Evolutionary conservation across 106 monocot species (phyloP).

Genomic region (Dendrobium catenatum): DNA sequence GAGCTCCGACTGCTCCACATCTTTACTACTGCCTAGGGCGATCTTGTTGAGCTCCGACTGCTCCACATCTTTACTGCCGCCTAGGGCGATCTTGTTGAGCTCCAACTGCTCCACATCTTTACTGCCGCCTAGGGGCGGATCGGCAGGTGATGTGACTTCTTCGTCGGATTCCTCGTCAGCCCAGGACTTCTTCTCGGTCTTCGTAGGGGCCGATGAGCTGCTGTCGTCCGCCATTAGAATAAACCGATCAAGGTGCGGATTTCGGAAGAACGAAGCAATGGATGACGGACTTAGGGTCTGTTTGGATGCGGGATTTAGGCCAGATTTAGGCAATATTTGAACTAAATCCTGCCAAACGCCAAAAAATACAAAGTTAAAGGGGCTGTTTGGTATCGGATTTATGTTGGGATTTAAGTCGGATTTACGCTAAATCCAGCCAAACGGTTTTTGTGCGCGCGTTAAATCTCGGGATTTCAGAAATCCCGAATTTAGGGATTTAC

Average conservation of each 20-base stretch:
- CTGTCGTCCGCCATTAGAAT: slow-evolving; percentile 19
- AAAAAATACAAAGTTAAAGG: too few species aligned
- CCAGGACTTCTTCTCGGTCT: slow-evolving; percentile 31
- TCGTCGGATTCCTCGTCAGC: slow-evolving; percentile 37
- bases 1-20: neutral
- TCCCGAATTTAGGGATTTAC: too few species aligned
- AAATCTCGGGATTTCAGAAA: too few species aligned
- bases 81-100: slow-evolving; percentile 12
- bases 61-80: neutral
- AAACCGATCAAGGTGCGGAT: neutral
- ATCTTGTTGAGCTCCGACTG: slow-evolving; percentile 12
- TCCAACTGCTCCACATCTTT: neutral
- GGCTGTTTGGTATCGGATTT: too few species aligned
- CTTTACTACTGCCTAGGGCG: neutral
- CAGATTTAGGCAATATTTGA: too few species aligned
- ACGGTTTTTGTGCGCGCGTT: too few species aligned
- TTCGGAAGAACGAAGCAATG: neutral
- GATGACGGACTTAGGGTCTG: neutral
- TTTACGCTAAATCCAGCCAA: too few species aligned
- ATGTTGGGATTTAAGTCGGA: too few species aligned
- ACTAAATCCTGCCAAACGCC: too few species aligned
- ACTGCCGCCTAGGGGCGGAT: neutral
- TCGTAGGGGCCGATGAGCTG: slow-evolving; percentile 11
- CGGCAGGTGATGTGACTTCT: slow-evolving; percentile 5
- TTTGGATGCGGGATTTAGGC: too few species aligned